phyloP scores from a whole-genome alignment of 768 basidiomycete genomes.

The Psilocybe tampanensis region DNA sequence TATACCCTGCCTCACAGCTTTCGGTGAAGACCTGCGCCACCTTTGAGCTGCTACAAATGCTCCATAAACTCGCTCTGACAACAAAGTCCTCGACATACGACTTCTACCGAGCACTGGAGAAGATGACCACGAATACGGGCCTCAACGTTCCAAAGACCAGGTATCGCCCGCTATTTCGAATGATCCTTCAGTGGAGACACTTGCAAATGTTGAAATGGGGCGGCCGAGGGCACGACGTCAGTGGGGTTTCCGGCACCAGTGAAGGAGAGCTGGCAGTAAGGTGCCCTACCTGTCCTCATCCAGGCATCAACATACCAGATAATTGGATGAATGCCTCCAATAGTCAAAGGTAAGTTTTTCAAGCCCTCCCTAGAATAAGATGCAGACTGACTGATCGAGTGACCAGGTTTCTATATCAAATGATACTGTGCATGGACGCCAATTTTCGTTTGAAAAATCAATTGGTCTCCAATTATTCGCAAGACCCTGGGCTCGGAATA shows the following conservation, averaged over 20 bases:
- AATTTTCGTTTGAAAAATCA: background rate
- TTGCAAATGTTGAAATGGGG: slow-evolving; percentile 27
- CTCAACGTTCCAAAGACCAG: background rate
- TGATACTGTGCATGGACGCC: background rate
- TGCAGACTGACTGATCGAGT: background rate
- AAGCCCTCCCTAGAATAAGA: background rate
- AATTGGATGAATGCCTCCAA: slow-evolving; percentile 13
- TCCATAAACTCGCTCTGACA: slow-evolving; percentile 3
- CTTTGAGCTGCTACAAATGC: slow-evolving; percentile 2
- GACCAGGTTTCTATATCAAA: background rate
- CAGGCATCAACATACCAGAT: slow-evolving; percentile 18
- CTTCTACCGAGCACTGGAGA: slow-evolving; percentile 8
- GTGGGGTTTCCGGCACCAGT: slow-evolving; percentile 14
- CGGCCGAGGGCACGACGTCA: slow-evolving; percentile 22
- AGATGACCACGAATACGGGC: slow-evolving; percentile 4
- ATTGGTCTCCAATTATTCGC: slow-evolving; percentile 1
- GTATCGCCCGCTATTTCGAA: slow-evolving; percentile 9
- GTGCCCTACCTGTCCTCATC: slow-evolving; percentile 30
- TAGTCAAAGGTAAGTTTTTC: background rate
- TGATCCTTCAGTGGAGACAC: slow-evolving; percentile 23
- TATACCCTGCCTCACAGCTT: slow-evolving; percentile 14
- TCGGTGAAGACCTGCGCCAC: slow-evolving; percentile 5
- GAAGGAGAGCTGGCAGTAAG: slow-evolving; percentile 20
- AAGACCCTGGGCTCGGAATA: slow-evolving; percentile 2
- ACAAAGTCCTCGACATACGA: slow-evolving; percentile 10